Evolutionary conservation across 1,284 basidiomycete genomes (phyloP).

Genomic region (Cutaneotrichosporon sp.): DNA sequence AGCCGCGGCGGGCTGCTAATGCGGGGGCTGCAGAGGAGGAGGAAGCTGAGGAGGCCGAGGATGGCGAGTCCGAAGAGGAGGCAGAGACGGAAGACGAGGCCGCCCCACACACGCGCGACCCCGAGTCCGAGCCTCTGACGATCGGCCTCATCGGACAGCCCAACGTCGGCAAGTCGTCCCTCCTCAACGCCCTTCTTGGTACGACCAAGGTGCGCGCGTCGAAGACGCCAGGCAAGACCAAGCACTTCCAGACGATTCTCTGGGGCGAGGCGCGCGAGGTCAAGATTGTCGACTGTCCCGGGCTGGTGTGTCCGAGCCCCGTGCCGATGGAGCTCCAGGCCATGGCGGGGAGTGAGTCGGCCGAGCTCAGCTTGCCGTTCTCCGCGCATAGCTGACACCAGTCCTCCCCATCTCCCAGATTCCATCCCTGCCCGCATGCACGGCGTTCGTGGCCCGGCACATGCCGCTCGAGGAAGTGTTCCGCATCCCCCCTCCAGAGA

Average conservation of each 20-base stretch:
- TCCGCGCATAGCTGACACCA: conserved; percentile 3
- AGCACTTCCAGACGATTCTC: conserved; percentile 92
- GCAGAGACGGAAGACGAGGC: not conserved
- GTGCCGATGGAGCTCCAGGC: conserved; percentile 79
- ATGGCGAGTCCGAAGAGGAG: conserved; percentile 2
- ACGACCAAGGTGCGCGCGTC: conserved; percentile 96
- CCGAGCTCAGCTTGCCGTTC: not conserved
- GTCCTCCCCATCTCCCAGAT: conserved; percentile 83
- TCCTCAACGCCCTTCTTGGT: conserved; percentile 62
- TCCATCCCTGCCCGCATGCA: conserved; percentile 74
- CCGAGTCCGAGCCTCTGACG: conserved; percentile 62
- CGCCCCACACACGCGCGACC: not conserved
- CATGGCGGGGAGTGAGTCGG: conserved; percentile 35
- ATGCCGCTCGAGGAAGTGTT: conserved; percentile 77
- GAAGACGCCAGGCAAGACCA: conserved; percentile 96
- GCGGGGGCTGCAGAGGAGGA: conserved; percentile 25
- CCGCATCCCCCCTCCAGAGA: conserved; percentile 55
- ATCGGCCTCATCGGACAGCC: conserved; percentile 79
- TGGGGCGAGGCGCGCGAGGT: conserved; percentile 70
- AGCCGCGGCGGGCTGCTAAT: not conserved
- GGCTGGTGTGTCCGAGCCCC: conserved; percentile 77
- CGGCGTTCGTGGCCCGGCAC: conserved; percentile 66
- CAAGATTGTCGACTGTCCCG: conserved; percentile 81
- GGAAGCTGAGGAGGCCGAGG: not conserved
- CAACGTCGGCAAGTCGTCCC: conserved; percentile 64